Percentiles rank a stretch among this genome's conserved stretches.
Evolutionary conservation across 192 early-diverging fungal species (phyloP).

Genomic region (Physocladia obscura): DNA sequence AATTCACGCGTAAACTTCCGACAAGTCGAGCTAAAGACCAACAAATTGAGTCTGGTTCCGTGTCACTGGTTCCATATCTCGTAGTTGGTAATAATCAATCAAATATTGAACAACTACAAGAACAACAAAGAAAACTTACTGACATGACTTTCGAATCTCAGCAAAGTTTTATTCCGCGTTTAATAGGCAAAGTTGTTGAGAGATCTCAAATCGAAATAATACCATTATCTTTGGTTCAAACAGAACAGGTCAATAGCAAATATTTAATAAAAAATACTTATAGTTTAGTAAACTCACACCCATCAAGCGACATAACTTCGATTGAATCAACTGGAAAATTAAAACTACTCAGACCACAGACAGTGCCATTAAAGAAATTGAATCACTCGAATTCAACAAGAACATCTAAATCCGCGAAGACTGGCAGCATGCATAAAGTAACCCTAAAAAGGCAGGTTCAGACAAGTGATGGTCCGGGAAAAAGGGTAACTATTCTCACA

Average conservation of each 20-base stretch:
- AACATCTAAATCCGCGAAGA: not conserved
- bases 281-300: not conserved
- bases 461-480: too few relatives aligned
- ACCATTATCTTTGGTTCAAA: slow-evolving; percentile 8
- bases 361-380: not conserved
- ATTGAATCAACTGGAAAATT: not conserved
- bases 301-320: not conserved
- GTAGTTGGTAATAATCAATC: not conserved
- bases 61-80: not conserved
- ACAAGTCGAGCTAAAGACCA: not conserved
- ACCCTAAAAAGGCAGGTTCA: not conserved
- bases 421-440: not conserved
- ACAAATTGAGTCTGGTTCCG: not conserved
- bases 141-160: not conserved
- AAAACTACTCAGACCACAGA: not conserved
- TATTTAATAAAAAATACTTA: not conserved
- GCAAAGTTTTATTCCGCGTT: slow-evolving; percentile 12
- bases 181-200: not conserved
- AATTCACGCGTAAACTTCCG: not conserved
- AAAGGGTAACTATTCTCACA: not conserved
- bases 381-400: too few relatives aligned
- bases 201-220: slow-evolving; percentile 19
- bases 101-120: not conserved
- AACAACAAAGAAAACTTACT: not conserved
- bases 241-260: not conserved